Conservation (phyloP, 768 basidiomycete genomes). For the Polyporus arcularius region DNA sequence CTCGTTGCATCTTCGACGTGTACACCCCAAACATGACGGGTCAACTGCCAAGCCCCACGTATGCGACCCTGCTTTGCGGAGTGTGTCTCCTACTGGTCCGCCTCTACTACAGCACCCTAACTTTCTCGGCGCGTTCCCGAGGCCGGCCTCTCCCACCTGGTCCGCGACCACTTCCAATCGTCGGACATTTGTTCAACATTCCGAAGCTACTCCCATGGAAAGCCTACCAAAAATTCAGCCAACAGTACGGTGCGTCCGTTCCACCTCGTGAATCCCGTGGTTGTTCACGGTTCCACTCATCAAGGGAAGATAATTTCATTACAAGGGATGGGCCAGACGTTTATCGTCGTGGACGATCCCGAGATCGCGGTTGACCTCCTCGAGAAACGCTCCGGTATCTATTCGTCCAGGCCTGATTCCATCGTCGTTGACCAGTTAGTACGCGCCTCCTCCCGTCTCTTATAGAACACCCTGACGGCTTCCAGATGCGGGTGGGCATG, state of each 20-base stretch:
- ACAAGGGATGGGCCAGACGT: constrained; percentile 13
- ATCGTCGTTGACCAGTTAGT: background rate
- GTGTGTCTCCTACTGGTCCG: too few relatives aligned
- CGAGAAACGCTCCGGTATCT: constrained; percentile 26
- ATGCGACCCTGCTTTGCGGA: too few relatives aligned
- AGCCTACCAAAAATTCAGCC: constrained; percentile 10
- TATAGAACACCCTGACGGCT: background rate
- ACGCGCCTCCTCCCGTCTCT: background rate
- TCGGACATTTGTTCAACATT: constrained; percentile 22
- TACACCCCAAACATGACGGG: too few relatives aligned
- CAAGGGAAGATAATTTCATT: constrained; percentile 24
- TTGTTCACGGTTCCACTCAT: background rate
- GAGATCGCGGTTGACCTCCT: constrained; percentile 24
- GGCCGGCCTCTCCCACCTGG: constrained; percentile 20
- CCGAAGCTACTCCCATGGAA: constrained; percentile 6
- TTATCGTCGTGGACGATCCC: constrained; percentile 23
- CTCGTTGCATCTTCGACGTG: too few relatives aligned
- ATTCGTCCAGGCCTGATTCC: constrained; percentile 31
- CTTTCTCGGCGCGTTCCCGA: background rate
- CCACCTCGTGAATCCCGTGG: background rate
- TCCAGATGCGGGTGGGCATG: constrained; percentile 5
- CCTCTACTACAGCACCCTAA: too few relatives aligned
- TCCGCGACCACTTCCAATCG: constrained; percentile 19
- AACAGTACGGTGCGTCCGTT: constrained; percentile 11
- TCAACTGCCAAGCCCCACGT: too few relatives aligned